These are phyloP conservation scores for Annulohypoxylon moriforme DNA, from an alignment of 495 filamentous ascomycete genomes.

Conservation along the genomic window DNA sequence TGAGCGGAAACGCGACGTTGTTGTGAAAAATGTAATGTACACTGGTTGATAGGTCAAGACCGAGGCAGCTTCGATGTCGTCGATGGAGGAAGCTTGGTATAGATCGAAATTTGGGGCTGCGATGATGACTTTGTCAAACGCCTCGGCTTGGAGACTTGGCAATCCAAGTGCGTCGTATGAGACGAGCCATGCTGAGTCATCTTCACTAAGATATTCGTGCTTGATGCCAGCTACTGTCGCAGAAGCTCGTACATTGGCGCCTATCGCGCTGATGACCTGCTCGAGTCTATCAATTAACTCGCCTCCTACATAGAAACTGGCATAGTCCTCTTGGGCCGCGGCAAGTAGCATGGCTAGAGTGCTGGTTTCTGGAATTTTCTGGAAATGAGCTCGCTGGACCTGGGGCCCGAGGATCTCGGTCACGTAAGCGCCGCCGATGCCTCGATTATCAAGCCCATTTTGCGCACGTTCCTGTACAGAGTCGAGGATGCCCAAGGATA, in stretches of 20 bases:
- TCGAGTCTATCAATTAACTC: conserved; percentile 41
- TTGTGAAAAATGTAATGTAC: conserved; percentile 43
- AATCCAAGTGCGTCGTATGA: conserved; percentile 11
- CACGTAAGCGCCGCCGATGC: conserved; percentile 37
- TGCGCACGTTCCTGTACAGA: conserved; percentile 20
- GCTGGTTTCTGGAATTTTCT: conserved; percentile 25
- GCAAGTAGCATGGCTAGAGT: conserved; percentile 35
- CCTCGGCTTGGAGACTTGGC: conserved; percentile 10
- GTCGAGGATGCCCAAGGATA: conserved; percentile 27
- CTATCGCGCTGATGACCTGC: conserved; percentile 23
- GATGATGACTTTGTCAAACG: conserved; percentile 46
- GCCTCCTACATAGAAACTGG: conserved; percentile 38
- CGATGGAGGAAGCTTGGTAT: conserved; percentile 23
- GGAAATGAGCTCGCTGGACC: conserved; percentile 58
- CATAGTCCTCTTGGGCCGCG: conserved; percentile 37
- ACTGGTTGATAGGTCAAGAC: conserved; percentile 26
- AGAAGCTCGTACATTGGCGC: conserved; percentile 18
- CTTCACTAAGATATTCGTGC: conserved; percentile 14
- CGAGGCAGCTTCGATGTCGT: conserved; percentile 28
- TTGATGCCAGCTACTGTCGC: conserved; percentile 37
- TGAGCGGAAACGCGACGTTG: conserved; percentile 19
- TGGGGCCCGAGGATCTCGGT: conserved; percentile 61
- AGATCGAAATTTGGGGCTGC: conserved; percentile 32
- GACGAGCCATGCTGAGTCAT: conserved; percentile 37
- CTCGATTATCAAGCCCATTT: conserved; percentile 18